A percentile compares a stretch with the other conserved stretches of the same genome.
Evolutionary conservation across 2,329 filamentous ascomycete species (phyloP).

Genomic region (Microascus cirrosus): DNA sequence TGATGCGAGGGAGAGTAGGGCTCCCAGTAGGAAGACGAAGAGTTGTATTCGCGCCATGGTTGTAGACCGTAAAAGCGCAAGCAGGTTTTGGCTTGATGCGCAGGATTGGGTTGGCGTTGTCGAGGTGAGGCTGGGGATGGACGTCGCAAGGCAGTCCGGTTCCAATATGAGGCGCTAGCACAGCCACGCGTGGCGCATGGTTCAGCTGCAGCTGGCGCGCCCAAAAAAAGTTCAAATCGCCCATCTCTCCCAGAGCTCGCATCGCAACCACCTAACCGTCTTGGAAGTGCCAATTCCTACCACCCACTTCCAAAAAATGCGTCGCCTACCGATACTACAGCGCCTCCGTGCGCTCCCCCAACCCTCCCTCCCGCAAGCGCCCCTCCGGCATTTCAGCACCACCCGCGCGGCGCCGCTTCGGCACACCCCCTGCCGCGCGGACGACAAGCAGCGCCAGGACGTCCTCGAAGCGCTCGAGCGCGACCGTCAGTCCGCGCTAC

Average conservation of each 20-base stretch:
- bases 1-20: constrained; percentile 20
- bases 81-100: neutral
- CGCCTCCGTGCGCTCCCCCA: constrained; percentile 19
- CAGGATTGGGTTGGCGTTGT: neutral
- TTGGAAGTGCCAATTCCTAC: neutral
- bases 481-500: constrained; percentile 18
- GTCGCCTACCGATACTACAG: constrained; percentile 27
- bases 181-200: neutral
- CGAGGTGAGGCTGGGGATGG: neutral
- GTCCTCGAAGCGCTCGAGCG: constrained; percentile 22
- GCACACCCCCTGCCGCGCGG: constrained; percentile 9
- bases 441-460: constrained; percentile 14
- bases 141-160: too few relatives aligned
- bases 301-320: constrained; percentile 18
- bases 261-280: neutral
- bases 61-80: neutral
- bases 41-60: constrained; percentile 27
- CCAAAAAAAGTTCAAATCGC: neutral
- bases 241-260: neutral
- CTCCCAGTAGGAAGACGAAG: constrained; percentile 23
- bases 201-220: neutral
- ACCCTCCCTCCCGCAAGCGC: constrained; percentile 4
- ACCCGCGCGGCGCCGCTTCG: constrained; percentile 14
- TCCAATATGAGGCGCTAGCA: neutral
- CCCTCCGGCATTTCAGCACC: constrained; percentile 10